Evolutionary conservation across 768 basidiomycete genomes (phyloP), one percentile per base, ranked within the genome.

Genomic region (Mycena amicta): DNA sequence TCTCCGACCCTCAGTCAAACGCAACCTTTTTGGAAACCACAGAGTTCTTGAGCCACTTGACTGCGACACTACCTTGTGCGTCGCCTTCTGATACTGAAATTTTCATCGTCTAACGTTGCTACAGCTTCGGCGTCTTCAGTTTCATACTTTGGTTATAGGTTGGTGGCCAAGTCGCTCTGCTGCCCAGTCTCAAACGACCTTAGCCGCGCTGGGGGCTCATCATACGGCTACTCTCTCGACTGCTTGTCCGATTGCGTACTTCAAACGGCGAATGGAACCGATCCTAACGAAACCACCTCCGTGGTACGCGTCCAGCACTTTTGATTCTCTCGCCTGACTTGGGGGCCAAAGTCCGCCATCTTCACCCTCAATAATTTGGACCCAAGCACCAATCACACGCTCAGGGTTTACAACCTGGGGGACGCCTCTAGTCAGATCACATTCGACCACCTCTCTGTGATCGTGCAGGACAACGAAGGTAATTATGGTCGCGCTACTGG

Each of bases 201-300:
- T 23, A 26, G 47, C 8, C 58, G 61, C 15, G 29, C 67, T 3
- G 66, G 62, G 1, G 67, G 69, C 1, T 69, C 71, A 0, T 28
- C 66, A 45, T 75, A 70, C 55, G 68, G 70, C 29, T 70, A 70
- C 5, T 70, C 69, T 43, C 20, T 74, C 6, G 72, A 74, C 57
- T 73, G 72, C 59, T 52, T 52, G 3, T 50, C 20, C 4, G 52
- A 49, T 1, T 53, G 40, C 31, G 26, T 37, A 13, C 41, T 59
- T 16, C 53, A 50, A 37, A 66, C 27, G 22, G 61, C 65, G 12
- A 67, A 72, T 46, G 71, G 66, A 27, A 63, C 57, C 31, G 68
- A 70, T 33, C 61, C 63, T 23, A 58, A 64, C 57, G 57, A 67
- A 30, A 62, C 63, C 5, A 54, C 53, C 5, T 61, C 63, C 8